Evolutionary conservation across 495 filamentous ascomycete genomes (phyloP).

Genomic region (Hypoxylon fragiforme): DNA sequence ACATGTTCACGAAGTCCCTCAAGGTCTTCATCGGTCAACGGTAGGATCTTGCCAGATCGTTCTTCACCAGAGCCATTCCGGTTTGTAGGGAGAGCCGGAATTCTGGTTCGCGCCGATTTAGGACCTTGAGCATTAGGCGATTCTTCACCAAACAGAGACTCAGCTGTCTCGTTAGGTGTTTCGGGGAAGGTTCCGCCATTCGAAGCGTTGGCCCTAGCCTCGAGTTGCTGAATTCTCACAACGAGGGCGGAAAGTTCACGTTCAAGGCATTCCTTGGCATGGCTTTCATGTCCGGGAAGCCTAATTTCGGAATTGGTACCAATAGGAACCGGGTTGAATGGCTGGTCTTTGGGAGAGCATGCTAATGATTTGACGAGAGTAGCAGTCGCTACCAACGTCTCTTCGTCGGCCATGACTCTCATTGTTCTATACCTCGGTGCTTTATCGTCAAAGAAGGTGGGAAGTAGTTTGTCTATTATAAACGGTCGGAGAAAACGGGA

Average conservation of each 20-base stretch:
- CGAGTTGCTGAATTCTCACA: conserved; percentile 67
- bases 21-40: conserved; percentile 69
- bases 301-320: conserved; percentile 51
- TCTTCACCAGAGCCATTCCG: conserved; percentile 41
- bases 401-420: conserved; percentile 59
- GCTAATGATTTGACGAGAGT: conserved; percentile 67
- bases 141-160: conserved; percentile 58
- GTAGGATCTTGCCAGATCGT: conserved; percentile 36
- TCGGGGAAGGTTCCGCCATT: conserved; percentile 61
- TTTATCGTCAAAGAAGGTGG: conserved; percentile 8
- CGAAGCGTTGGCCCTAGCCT: conserved; percentile 63
- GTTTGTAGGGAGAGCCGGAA: conserved; percentile 27
- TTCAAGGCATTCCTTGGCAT: conserved; percentile 70
- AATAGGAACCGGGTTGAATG: conserved; percentile 33
- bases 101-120: conserved; percentile 25
- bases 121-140: conserved; percentile 15
- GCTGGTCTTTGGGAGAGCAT: conserved; percentile 42
- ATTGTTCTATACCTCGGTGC: conserved; percentile 9
- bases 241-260: conserved; percentile 70
- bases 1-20: conserved; percentile 73
- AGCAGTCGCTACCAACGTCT: conserved; percentile 64
- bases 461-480: conserved; percentile 9
- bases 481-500: conserved; percentile 20
- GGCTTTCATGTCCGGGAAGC: conserved; percentile 65
- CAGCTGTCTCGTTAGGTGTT: conserved; percentile 61